Evolutionary conservation across 345 rosid species (phyloP).

Genomic region (Zanthoxylum bungeanum): DNA sequence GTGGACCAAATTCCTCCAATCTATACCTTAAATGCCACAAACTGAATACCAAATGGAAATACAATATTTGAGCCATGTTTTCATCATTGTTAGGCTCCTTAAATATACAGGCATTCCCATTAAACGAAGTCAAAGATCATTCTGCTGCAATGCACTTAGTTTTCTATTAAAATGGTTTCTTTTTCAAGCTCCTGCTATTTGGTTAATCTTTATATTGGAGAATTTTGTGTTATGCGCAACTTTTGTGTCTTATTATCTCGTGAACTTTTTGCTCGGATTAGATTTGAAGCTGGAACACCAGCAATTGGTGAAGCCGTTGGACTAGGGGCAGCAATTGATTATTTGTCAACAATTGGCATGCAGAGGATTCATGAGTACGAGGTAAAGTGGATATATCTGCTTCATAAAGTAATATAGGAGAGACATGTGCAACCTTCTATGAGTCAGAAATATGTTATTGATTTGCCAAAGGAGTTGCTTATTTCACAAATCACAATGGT

Average conservation of each 20-base stretch:
- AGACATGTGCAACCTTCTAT: not conserved
- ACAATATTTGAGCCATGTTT: not conserved
- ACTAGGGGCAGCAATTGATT: slow-evolving; percentile 91
- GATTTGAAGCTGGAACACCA: slow-evolving; percentile 99
- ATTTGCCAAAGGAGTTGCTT: not conserved
- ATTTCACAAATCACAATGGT: not conserved
- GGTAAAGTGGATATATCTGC: slow-evolving; percentile 33
- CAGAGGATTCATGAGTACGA: slow-evolving; percentile 79
- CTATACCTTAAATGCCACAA: not conserved
- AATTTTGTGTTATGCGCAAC: not conserved
- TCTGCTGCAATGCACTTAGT: not conserved
- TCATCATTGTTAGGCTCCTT: not conserved
- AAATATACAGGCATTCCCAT: not conserved
- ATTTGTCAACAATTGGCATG: slow-evolving; percentile 82
- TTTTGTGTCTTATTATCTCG: not conserved
- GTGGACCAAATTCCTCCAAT: not conserved
- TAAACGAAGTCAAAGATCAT: not conserved
- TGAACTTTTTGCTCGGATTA: slow-evolving; percentile 24
- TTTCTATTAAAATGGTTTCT: not conserved
- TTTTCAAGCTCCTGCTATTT: not conserved
- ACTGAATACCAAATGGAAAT: not conserved
- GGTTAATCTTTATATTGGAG: not conserved
- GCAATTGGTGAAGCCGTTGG: slow-evolving; percentile 97
- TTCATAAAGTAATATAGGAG: not conserved
- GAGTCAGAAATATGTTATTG: not conserved